Percentiles rank a stretch among this genome's conserved stretches.
Evolutionary conservation across 768 basidiomycete genomes (phyloP).

Genomic region (Lactarius sanguifluus): DNA sequence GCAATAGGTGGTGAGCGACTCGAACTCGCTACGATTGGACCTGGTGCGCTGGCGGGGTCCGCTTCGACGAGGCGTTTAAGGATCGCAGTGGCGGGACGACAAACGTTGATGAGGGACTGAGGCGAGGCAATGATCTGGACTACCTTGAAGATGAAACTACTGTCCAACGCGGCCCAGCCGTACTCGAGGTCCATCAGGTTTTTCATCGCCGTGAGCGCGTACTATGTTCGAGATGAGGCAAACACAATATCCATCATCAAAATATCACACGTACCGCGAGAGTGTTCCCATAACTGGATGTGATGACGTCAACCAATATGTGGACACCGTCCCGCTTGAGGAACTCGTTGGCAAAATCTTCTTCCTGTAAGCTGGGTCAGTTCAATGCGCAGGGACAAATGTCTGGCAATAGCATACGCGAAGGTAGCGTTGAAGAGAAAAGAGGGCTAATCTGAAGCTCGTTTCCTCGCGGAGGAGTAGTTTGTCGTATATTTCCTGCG

Average conservation of each 20-base stretch:
- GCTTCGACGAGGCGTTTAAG: slow-evolving; percentile 88
- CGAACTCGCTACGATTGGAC: slow-evolving; percentile 56
- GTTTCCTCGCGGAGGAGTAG: slow-evolving; percentile 59
- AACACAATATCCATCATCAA: neutral
- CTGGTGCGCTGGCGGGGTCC: slow-evolving; percentile 67
- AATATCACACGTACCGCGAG: slow-evolving; percentile 60
- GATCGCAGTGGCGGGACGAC: slow-evolving; percentile 87
- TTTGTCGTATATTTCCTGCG: slow-evolving; percentile 71
- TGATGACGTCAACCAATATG: slow-evolving; percentile 70
- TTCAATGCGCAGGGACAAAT: slow-evolving; percentile 10
- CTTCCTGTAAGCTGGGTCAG: slow-evolving; percentile 53
- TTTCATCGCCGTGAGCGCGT: slow-evolving; percentile 82
- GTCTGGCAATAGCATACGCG: slow-evolving; percentile 45
- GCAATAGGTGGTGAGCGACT: slow-evolving; percentile 53
- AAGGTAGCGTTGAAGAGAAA: slow-evolving; percentile 77
- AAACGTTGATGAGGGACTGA: slow-evolving; percentile 81
- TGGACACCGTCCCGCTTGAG: slow-evolving; percentile 67
- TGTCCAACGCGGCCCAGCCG: slow-evolving; percentile 75
- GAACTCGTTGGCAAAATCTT: slow-evolving; percentile 80
- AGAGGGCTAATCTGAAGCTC: slow-evolving; percentile 65
- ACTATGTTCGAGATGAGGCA: slow-evolving; percentile 45
- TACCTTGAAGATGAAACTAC: slow-evolving; percentile 71
- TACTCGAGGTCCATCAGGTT: slow-evolving; percentile 85
- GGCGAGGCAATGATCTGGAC: slow-evolving; percentile 77
- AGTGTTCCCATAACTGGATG: slow-evolving; percentile 70